Evolutionary conservation across 176 grass and related monocot species (phyloP).

Genomic region (Oryza glumipatula): DNA sequence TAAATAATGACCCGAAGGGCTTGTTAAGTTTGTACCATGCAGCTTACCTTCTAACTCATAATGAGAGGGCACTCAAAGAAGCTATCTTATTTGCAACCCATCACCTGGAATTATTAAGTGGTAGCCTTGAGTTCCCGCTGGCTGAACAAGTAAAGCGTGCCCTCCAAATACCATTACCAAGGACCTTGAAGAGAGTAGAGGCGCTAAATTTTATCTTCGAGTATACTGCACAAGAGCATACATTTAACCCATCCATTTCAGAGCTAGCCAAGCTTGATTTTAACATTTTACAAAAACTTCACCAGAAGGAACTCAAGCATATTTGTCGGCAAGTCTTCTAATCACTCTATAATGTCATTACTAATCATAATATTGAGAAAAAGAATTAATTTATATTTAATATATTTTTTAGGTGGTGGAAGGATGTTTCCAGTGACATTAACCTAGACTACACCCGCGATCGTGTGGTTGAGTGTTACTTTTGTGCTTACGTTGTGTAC

Average conservation of each 20-base stretch:
- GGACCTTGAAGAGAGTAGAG: too few relatives aligned
- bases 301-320: background rate
- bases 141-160: background rate
- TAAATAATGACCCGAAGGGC: background rate
- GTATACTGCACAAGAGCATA: background rate
- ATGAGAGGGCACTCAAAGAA: background rate
- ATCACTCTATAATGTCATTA: too few relatives aligned
- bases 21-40: constrained; percentile 2
- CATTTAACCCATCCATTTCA: background rate
- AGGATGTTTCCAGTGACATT: too few relatives aligned
- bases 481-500: too few relatives aligned
- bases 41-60: background rate
- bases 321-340: background rate
- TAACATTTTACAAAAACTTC: background rate
- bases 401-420: too few relatives aligned
- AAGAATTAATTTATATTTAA: too few relatives aligned
- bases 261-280: background rate
- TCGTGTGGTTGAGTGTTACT: too few relatives aligned
- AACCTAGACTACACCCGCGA: too few relatives aligned
- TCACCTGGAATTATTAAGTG: background rate
- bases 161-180: background rate
- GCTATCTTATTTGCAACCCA: background rate
- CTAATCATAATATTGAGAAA: too few relatives aligned
- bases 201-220: too few relatives aligned
- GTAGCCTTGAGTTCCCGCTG: background rate